phyloP scores from a whole-genome alignment of 1,139 yeast species.

The Pichia sp. region DNA sequence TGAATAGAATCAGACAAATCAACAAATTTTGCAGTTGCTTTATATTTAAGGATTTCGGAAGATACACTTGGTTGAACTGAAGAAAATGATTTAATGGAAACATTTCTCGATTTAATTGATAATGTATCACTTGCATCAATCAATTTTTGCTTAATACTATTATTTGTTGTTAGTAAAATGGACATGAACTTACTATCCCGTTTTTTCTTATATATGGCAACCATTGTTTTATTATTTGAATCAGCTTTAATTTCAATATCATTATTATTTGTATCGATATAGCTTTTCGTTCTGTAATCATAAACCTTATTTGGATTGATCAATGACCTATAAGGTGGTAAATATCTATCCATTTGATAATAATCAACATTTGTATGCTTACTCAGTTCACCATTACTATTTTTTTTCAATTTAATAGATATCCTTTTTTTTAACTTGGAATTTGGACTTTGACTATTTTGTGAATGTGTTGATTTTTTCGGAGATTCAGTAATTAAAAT shows the following conservation, averaged over 20 bases:
- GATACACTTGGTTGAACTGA: conserved; percentile 3
- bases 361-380: conserved; percentile 10
- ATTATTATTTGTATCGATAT: conserved; percentile 21
- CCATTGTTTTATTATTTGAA: conserved; percentile 7
- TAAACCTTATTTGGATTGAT: conserved; percentile 27
- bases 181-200: conserved; percentile 19
- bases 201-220: conserved; percentile 13
- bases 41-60: conserved; percentile 4
- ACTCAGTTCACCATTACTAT: conserved; percentile 7
- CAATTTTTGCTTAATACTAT: conserved; percentile 23
- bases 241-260: conserved; percentile 7
- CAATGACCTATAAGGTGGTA: conserved; percentile 31
- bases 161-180: conserved; percentile 22
- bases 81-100: conserved; percentile 19
- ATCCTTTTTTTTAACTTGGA: conserved; percentile 1
- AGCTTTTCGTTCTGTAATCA: conserved; percentile 27
- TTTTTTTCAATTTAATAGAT: conserved; percentile 6
- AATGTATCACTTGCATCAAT: conserved; percentile 27
- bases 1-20: conserved; percentile 31
- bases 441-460: neutral
- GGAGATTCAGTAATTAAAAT: too few species aligned
- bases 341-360: conserved; percentile 22
- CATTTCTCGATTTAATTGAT: conserved; percentile 24
- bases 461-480: too few species aligned
- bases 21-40: conserved; percentile 14